Base-by-base conservation (phyloP, 768 basidiomycete species). In the Hirschioporus abietinus region DNA sequence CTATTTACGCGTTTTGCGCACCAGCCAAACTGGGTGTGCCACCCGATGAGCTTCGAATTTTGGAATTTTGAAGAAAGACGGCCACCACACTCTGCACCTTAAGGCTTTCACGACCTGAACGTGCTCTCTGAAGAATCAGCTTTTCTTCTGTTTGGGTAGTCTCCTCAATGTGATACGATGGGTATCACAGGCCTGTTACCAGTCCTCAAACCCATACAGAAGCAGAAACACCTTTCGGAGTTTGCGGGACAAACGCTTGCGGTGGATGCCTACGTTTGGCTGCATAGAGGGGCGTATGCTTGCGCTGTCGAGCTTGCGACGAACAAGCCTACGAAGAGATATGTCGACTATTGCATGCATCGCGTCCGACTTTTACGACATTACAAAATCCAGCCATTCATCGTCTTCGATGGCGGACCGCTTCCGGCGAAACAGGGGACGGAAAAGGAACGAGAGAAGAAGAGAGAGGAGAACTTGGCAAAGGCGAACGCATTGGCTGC, bases 341-440 rank as follows among this genome's bases (percentile, higher is more conserved):
- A 97, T 82, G 94, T 99, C 67, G 90, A 96, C 75, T 99, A 96
- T 78, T 90, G 90, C 52, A 96, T 99, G 95, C 88, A 93, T 70
- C 88, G 91, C 35, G 88, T 99, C 59, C 86, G 95, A 30, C 84
- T 99, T 65, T 78, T 99, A 63, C 86, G 87, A 68, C 88, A 99
- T 77, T 83, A 93, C 75, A 86, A 87, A 25, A 92, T 99, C 67
- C 84, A 84, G 63, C 96, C 97, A 0, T 95, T 92, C 75, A 80
- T 99, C 26, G 97, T 99, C 20, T 96, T 99, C 72, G 97, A 99
- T 73, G 97, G 97, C 18, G 96, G 96, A 0, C 92, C 92, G 10
- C 85, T 99, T 34, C 95, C 95, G 8, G 96, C 96, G 18, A 99
- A 99, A 83, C 88, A 86, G 74, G 88, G 88, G 0, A 99, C 96